Evolutionary conservation across 768 basidiomycete species (phyloP).

Genomic region (Cantharellus anzutake): DNA sequence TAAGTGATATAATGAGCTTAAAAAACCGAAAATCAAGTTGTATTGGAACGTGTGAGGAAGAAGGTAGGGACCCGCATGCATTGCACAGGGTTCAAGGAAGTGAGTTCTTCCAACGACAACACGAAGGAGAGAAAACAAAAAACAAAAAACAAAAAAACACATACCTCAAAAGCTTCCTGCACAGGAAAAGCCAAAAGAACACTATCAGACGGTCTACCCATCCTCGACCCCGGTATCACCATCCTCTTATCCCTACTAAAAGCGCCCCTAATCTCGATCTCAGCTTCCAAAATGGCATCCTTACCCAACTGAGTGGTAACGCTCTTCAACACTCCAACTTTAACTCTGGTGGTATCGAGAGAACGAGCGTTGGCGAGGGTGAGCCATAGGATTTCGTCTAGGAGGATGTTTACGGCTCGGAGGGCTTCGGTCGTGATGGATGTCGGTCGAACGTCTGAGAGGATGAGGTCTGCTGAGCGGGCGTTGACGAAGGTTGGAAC

Average conservation of each 20-base stretch:
- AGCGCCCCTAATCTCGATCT: slow-evolving; percentile 79
- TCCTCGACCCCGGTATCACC: background rate
- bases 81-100: no score
- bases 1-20: slow-evolving; percentile 15
- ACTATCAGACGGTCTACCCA: slow-evolving; percentile 29
- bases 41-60: no score
- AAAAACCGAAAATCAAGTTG: background rate
- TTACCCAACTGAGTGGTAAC: slow-evolving; percentile 73
- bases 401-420: slow-evolving; percentile 51
- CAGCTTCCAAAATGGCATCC: slow-evolving; percentile 82
- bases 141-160: slow-evolving; percentile 9
- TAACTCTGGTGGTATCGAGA: slow-evolving; percentile 52
- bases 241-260: slow-evolving; percentile 42
- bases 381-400: slow-evolving; percentile 69
- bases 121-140: background rate
- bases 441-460: slow-evolving; percentile 86
- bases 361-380: slow-evolving; percentile 49
- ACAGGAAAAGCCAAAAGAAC: slow-evolving; percentile 35
- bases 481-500: slow-evolving; percentile 64
- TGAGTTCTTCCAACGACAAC: background rate
- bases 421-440: slow-evolving; percentile 67
- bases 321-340: slow-evolving; percentile 47
- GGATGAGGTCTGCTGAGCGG: slow-evolving; percentile 74
- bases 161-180: slow-evolving; percentile 58
- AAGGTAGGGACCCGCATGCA: no score